phyloP scores from a whole-genome alignment of 1,284 basidiomycete species.

The Rugosomyces carneus region DNA sequence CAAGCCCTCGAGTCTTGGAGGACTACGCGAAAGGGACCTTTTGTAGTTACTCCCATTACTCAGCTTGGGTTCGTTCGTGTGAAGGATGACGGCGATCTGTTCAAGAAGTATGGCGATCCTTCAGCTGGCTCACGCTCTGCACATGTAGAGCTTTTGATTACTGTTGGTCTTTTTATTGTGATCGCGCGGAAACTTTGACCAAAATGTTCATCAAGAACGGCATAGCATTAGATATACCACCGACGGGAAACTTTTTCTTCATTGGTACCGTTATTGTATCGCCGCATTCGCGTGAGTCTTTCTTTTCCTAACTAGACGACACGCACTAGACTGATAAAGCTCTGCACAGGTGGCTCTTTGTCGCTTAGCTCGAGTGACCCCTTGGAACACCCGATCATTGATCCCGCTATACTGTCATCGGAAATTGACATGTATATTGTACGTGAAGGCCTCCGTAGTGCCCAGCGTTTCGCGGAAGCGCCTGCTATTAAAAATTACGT shows the following conservation, averaged over 20 bases:
- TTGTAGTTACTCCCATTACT: conserved; percentile 11
- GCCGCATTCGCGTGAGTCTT: conserved; percentile 4
- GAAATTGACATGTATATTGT: conserved; percentile 11
- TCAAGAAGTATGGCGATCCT: conserved; percentile 11
- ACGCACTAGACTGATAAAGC: neutral
- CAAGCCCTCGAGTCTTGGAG: conserved; percentile 10
- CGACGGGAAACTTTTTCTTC: conserved; percentile 9
- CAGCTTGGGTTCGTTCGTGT: conserved; percentile 15
- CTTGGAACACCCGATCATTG: conserved; percentile 8
- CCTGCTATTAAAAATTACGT: conserved; percentile 28
- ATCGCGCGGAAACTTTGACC: neutral
- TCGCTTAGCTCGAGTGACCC: conserved; percentile 11
- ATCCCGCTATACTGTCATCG: conserved; percentile 9
- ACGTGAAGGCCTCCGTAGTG: conserved; percentile 21
- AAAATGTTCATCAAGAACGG: conserved; percentile 7
- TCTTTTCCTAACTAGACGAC: neutral
- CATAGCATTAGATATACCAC: conserved; percentile 5
- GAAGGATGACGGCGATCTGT: conserved; percentile 2
- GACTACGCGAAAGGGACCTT: conserved; percentile 7
- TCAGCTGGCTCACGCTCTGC: conserved; percentile 12
- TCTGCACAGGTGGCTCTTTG: conserved; percentile 10
- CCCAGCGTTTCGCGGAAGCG: conserved; percentile 25
- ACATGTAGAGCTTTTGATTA: conserved; percentile 13
- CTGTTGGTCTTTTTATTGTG: neutral
- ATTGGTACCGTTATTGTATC: conserved; percentile 7